phyloP scores from a whole-genome alignment of 768 basidiomycete genomes.

The Panaeolus papilionaceus region DNA sequence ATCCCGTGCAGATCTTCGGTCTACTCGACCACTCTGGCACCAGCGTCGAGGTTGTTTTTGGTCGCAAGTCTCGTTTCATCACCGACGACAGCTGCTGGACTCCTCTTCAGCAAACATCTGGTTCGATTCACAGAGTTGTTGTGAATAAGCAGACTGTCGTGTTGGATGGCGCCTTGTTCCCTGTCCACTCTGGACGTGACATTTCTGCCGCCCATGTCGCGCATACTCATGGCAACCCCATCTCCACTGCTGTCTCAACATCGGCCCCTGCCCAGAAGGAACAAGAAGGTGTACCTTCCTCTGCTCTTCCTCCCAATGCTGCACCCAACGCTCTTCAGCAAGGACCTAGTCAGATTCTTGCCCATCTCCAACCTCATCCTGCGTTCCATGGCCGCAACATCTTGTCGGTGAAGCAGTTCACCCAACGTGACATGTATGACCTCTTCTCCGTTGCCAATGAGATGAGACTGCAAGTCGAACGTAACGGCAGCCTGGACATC shows the following conservation, averaged over 20 bases:
- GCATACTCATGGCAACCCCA: slow-evolving; percentile 20
- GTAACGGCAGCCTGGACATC: slow-evolving; percentile 86
- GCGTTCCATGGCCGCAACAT: slow-evolving; percentile 95
- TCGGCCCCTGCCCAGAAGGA: slow-evolving; percentile 38
- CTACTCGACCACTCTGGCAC: slow-evolving; percentile 87
- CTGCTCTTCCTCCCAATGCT: slow-evolving; percentile 26
- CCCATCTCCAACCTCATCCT: slow-evolving; percentile 69
- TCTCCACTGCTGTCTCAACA: background rate
- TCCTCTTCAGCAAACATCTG: slow-evolving; percentile 70
- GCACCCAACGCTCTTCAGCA: slow-evolving; percentile 30
- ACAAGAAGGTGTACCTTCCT: slow-evolving; percentile 32
- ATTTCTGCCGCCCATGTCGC: slow-evolving; percentile 65
- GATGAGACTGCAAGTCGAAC: slow-evolving; percentile 96
- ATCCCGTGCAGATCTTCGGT: slow-evolving; percentile 90
- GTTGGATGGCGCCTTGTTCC: slow-evolving; percentile 81
- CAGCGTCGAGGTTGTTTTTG: slow-evolving; percentile 91
- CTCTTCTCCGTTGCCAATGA: slow-evolving; percentile 95
- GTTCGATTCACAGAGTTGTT: slow-evolving; percentile 89
- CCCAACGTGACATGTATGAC: slow-evolving; percentile 86
- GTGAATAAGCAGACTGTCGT: slow-evolving; percentile 89
- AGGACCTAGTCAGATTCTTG: slow-evolving; percentile 46
- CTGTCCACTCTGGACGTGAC: slow-evolving; percentile 69
- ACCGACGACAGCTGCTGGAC: slow-evolving; percentile 74
- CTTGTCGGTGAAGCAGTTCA: slow-evolving; percentile 93
- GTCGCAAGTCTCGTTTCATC: slow-evolving; percentile 68